Evolutionary conservation across 2,329 filamentous ascomycete species (phyloP).

Genomic region (Curvularia eragrostidis): DNA sequence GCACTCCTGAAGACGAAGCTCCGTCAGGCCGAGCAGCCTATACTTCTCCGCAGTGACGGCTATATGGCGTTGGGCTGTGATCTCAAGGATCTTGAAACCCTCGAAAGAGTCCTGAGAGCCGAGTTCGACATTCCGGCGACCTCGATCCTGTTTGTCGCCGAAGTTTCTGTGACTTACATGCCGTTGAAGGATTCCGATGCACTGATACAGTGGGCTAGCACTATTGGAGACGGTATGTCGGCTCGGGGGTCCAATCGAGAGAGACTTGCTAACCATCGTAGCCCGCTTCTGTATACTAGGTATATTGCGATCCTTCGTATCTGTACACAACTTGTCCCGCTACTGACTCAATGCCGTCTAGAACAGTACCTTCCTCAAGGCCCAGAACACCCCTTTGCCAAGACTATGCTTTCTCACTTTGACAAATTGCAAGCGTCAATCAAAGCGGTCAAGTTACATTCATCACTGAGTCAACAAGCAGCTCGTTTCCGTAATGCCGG

Average conservation of each 20-base stretch:
- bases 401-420: conserved; percentile 85
- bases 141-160: conserved; percentile 79
- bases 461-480: conserved; percentile 69
- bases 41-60: conserved; percentile 61
- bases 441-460: conserved; percentile 75
- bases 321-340: not conserved
- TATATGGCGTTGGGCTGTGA: conserved; percentile 86
- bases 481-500: conserved; percentile 72
- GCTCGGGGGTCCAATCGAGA: conserved; percentile 2
- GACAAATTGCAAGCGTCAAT: conserved; percentile 79
- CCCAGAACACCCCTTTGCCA: conserved; percentile 79
- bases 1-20: conserved; percentile 38
- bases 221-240: conserved; percentile 68
- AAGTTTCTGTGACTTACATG: conserved; percentile 94
- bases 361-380: conserved; percentile 87
- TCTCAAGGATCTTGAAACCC: conserved; percentile 68
- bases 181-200: conserved; percentile 73
- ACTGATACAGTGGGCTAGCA: conserved; percentile 79
- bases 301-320: conserved; percentile 7
- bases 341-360: conserved; percentile 9
- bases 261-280: conserved; percentile 39
- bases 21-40: conserved; percentile 35
- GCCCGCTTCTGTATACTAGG: conserved; percentile 79
- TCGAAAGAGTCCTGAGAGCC: conserved; percentile 66
- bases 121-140: conserved; percentile 66